Conservation (phyloP, 306 rosid species). For the Cicer judaicum region DNA sequence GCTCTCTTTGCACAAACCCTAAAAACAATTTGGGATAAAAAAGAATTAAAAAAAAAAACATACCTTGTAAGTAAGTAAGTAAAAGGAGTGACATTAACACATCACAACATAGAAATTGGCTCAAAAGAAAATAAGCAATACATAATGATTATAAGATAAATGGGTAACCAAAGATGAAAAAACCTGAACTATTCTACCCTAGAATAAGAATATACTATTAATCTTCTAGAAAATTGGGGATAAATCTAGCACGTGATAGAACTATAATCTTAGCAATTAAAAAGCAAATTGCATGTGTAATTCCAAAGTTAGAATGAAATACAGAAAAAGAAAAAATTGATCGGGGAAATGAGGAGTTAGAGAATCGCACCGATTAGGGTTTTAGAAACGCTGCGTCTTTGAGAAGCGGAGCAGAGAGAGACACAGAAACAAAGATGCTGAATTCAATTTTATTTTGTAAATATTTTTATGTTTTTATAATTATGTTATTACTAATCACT, state of each 20-base stretch:
- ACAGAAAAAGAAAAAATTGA: constrained; percentile 9
- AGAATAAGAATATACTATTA: background rate
- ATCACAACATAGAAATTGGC: constrained; percentile 30
- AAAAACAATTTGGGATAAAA: background rate
- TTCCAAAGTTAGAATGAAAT: constrained; percentile 4
- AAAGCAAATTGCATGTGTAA: constrained; percentile 21
- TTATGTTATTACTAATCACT: background rate
- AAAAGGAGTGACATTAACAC: background rate
- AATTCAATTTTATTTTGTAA: constrained; percentile 21
- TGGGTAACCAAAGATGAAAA: constrained; percentile 4
- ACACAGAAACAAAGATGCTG: background rate
- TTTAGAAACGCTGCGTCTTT: constrained; percentile 44
- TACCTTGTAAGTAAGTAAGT: background rate
- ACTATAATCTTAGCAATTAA: constrained; percentile 8
- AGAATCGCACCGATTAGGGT: constrained; percentile 54
- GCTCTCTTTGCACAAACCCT: constrained; percentile 40
- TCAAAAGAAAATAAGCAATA: background rate
- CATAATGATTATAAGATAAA: background rate
- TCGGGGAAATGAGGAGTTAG: constrained; percentile 6
- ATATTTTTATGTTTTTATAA: background rate
- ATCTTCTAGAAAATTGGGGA: constrained; percentile 23
- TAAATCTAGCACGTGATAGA: constrained; percentile 29
- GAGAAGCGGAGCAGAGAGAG: constrained; percentile 11
- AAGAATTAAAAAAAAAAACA: background rate
- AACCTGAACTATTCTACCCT: background rate